Evolutionary conservation across 495 filamentous ascomycete genomes (phyloP).

Genomic region (Aspergillus homomorphus): DNA sequence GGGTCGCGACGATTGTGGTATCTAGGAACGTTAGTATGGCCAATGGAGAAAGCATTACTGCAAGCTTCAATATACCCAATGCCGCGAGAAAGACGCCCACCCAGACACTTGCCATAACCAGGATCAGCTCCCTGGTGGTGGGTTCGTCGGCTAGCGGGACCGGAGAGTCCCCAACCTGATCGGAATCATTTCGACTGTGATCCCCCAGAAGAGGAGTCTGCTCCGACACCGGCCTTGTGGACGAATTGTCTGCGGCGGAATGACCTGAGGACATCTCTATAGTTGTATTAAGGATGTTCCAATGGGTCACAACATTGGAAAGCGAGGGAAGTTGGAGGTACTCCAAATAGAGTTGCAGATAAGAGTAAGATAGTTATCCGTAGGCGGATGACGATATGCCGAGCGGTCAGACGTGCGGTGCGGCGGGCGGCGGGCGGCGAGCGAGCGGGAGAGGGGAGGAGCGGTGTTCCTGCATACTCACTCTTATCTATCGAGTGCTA

Average conservation of each 20-base stretch:
- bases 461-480: no score
- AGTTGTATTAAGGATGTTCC: background rate
- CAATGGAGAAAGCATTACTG: background rate
- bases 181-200: slow-evolving; percentile 16
- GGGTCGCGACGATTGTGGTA: slow-evolving; percentile 78
- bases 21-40: slow-evolving; percentile 43
- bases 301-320: background rate
- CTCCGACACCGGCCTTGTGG: slow-evolving; percentile 30
- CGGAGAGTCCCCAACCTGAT: slow-evolving; percentile 17
- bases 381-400: background rate
- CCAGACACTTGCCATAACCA: slow-evolving; percentile 55
- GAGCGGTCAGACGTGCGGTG: no score
- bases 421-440: no score
- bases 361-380: no score
- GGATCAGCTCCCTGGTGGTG: slow-evolving; percentile 40
- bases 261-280: slow-evolving; percentile 11
- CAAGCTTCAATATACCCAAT: slow-evolving; percentile 43
- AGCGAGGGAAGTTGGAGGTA: background rate
- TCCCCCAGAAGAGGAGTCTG: slow-evolving; percentile 40
- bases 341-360: background rate
- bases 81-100: slow-evolving; percentile 82
- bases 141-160: slow-evolving; percentile 35
- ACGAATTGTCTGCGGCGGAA: slow-evolving; percentile 7
- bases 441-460: no score
- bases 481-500: no score